Conservation (phyloP, 1,284 basidiomycete species). For the Violaceomyces palustris region DNA sequence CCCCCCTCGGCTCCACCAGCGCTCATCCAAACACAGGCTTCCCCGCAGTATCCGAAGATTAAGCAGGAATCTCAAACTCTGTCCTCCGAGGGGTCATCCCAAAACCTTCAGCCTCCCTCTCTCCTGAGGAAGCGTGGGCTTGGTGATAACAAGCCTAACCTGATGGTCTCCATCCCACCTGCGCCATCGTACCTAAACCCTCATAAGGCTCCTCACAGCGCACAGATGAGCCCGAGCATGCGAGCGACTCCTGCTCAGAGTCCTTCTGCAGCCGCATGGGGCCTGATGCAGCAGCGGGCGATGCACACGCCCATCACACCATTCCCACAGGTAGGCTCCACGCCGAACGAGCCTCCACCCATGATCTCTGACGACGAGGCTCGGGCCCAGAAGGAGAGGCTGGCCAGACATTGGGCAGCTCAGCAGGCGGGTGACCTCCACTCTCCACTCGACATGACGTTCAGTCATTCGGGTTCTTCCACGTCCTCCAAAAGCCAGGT, state of each 20-base stretch:
- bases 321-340: conserved; percentile 25
- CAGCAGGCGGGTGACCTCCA: conserved; percentile 9
- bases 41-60: too few species aligned
- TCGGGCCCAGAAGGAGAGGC: conserved; percentile 34
- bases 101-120: conserved; percentile 17
- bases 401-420: conserved; percentile 40
- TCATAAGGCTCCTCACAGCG: conserved; percentile 10
- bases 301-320: conserved; percentile 43
- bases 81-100: too few species aligned
- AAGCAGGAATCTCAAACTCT: neutral
- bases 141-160: conserved; percentile 40
- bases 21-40: conserved; percentile 34
- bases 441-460: conserved; percentile 31
- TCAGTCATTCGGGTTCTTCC: conserved; percentile 5
- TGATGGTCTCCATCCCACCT: conserved; percentile 42
- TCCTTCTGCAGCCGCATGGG: conserved; percentile 34
- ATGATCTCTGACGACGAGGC: conserved; percentile 33
- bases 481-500: neutral
- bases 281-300: conserved; percentile 40
- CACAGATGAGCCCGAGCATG: conserved; percentile 14
- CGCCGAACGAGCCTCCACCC: conserved; percentile 32
- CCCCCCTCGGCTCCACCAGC: conserved; percentile 13
- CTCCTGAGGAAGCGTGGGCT: conserved; percentile 42
- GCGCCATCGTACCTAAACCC: conserved; percentile 32
- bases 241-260: conserved; percentile 11